A percentile compares a stretch with the other conserved stretches of the same genome.
These are phyloP conservation scores for Microdochium trichocladiopsis DNA, from an alignment of 2,329 filamentous ascomycete genomes.

Conservation along the genomic window DNA sequence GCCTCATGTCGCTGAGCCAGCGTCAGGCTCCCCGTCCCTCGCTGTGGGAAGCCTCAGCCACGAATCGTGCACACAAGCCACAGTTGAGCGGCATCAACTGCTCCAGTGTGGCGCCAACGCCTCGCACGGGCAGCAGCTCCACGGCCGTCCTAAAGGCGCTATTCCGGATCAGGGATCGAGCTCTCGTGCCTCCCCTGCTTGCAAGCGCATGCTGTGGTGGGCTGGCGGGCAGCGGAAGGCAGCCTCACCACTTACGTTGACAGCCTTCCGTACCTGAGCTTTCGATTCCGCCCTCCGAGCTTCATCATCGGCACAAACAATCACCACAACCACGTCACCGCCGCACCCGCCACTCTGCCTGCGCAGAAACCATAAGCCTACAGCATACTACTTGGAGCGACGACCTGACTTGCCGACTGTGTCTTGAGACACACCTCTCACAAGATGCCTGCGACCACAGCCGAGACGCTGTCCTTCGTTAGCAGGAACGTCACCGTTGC, in stretches of 20 bases:
- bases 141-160: neutral
- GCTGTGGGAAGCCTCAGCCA: no score
- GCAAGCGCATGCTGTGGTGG: neutral
- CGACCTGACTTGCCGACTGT: neutral
- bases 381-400: constrained; percentile 3
- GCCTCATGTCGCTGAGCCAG: no score
- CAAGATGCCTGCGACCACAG: constrained; percentile 91
- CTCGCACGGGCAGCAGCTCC: no score
- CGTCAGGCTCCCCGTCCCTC: no score
- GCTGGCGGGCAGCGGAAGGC: constrained; percentile 15
- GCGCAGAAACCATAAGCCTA: constrained; percentile 1
- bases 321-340: constrained; percentile 5
- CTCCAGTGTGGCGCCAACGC: no score
- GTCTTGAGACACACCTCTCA: neutral
- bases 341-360: constrained; percentile 6
- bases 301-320: constrained; percentile 4
- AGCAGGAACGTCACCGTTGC: constrained; percentile 94
- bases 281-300: neutral
- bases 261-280: constrained; percentile 10
- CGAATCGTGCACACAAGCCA: no score
- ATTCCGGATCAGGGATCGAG: neutral
- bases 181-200: neutral
- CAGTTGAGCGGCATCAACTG: no score
- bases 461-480: constrained; percentile 92
- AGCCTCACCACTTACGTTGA: constrained; percentile 19